phyloP scores from a whole-genome alignment of 441 rosid genomes.

The Geranium incanum region DNA sequence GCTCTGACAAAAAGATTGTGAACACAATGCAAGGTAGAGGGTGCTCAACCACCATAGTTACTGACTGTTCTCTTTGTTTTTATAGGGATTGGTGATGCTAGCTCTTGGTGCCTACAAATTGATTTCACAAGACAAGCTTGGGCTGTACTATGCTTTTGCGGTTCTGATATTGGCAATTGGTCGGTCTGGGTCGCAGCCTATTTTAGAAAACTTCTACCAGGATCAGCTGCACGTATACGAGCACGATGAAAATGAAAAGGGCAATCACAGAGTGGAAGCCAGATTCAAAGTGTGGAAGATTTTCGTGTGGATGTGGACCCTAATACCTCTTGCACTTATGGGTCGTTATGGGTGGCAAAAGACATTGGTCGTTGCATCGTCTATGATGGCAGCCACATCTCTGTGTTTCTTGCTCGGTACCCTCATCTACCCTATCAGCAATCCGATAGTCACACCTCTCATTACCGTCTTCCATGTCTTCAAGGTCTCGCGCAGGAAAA shows the following conservation, averaged over 20 bases:
- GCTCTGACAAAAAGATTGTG: too few relatives aligned
- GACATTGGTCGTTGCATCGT: not conserved
- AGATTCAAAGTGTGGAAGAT: constrained; percentile 1
- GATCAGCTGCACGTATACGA: not conserved
- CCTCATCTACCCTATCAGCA: not conserved
- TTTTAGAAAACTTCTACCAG: not conserved
- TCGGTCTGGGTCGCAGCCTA: constrained; percentile 5
- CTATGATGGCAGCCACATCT: not conserved
- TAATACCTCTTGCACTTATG: not conserved
- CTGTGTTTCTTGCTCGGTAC: not conserved
- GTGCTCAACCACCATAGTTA: not conserved
- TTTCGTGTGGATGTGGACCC: constrained; percentile 1
- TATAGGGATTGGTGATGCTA: constrained; percentile 1
- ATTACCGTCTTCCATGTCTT: not conserved
- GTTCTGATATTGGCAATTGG: not conserved
- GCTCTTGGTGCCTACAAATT: not conserved
- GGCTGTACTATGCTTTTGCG: constrained; percentile 2
- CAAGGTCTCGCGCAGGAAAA: not conserved
- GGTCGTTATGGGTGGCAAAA: constrained; percentile 3
- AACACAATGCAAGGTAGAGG: not conserved
- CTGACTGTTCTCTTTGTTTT: not conserved
- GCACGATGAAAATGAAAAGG: not conserved
- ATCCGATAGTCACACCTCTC: not conserved
- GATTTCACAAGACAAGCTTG: not conserved
- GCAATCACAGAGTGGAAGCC: not conserved